Evolutionary conservation across 2,329 filamentous ascomycete genomes (phyloP).

Genomic region (Hypocrella siamensis): DNA sequence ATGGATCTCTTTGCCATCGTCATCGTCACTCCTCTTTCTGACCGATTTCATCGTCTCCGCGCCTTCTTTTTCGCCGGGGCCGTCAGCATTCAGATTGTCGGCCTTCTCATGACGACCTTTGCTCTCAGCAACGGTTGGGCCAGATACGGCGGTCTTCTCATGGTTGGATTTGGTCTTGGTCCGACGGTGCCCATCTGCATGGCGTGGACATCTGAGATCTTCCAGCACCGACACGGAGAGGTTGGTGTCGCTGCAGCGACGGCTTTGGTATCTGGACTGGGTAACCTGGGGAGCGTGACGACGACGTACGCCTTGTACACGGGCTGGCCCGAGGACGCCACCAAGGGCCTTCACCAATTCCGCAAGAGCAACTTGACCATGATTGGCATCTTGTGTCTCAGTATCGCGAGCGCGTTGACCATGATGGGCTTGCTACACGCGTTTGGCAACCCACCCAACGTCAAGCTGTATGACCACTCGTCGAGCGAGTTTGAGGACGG

Average conservation of each 20-base stretch:
- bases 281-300: conserved; percentile 72
- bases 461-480: conserved; percentile 26
- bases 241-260: conserved; percentile 78
- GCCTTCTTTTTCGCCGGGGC: conserved; percentile 69
- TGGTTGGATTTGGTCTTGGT: conserved; percentile 80
- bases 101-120: conserved; percentile 66
- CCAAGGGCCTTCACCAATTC: conserved; percentile 53
- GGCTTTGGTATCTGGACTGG: conserved; percentile 72
- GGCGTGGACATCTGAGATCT: conserved; percentile 85
- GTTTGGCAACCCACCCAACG: conserved; percentile 36
- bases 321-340: conserved; percentile 66
- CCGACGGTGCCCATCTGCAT: conserved; percentile 88
- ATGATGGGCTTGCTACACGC: conserved; percentile 53
- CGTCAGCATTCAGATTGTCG: conserved; percentile 64
- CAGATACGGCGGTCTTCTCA: conserved; percentile 73
- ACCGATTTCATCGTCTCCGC: conserved; percentile 69
- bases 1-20: conserved; percentile 83
- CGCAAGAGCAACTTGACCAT: conserved; percentile 75
- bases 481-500: conserved; percentile 38
- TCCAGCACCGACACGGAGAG: conserved; percentile 77
- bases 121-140: conserved; percentile 59
- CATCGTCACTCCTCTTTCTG: conserved; percentile 69
- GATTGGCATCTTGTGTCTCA: conserved; percentile 69
- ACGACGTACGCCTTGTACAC: conserved; percentile 84
- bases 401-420: conserved; percentile 53